phyloP scores from a whole-genome alignment of 768 basidiomycete species.

The Suillus discolor region DNA sequence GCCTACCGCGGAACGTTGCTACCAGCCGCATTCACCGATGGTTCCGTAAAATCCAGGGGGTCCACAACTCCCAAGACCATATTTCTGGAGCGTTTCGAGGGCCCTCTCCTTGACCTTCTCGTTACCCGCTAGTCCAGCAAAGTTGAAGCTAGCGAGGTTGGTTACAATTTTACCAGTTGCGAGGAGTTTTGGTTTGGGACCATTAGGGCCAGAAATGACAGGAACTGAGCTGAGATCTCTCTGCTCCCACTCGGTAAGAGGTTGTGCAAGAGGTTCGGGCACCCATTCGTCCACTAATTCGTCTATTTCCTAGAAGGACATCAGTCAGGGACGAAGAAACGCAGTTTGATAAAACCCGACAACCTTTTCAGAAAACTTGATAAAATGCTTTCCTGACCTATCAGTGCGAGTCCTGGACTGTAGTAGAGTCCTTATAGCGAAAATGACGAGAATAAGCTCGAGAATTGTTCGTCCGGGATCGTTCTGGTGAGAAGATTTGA shows the following conservation, averaged over 20 bases:
- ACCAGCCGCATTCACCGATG: slow-evolving; percentile 59
- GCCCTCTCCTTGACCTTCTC: slow-evolving; percentile 86
- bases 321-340: not conserved
- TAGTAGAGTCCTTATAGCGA: slow-evolving; percentile 87
- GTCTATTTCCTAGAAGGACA: slow-evolving; percentile 77
- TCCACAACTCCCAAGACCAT: slow-evolving; percentile 94
- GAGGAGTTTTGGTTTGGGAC: slow-evolving; percentile 81
- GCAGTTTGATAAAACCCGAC: slow-evolving; percentile 12
- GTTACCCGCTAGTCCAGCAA: slow-evolving; percentile 86
- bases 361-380: slow-evolving; percentile 90
- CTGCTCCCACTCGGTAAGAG: slow-evolving; percentile 59
- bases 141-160: slow-evolving; percentile 92
- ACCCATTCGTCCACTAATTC: slow-evolving; percentile 96
- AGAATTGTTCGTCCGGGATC: slow-evolving; percentile 92
- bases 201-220: slow-evolving; percentile 76
- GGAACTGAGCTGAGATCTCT: slow-evolving; percentile 76
- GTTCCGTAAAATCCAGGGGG: slow-evolving; percentile 98
- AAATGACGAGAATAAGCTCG: slow-evolving; percentile 85
- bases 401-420: slow-evolving; percentile 90
- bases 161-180: slow-evolving; percentile 70
- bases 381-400: slow-evolving; percentile 82
- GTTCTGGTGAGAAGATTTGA: slow-evolving; percentile 93
- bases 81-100: slow-evolving; percentile 81
- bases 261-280: slow-evolving; percentile 79
- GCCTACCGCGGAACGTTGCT: not conserved